Evolutionary conservation across 331 rosid genomes (phyloP).

Genomic region (Ulmus americana): DNA sequence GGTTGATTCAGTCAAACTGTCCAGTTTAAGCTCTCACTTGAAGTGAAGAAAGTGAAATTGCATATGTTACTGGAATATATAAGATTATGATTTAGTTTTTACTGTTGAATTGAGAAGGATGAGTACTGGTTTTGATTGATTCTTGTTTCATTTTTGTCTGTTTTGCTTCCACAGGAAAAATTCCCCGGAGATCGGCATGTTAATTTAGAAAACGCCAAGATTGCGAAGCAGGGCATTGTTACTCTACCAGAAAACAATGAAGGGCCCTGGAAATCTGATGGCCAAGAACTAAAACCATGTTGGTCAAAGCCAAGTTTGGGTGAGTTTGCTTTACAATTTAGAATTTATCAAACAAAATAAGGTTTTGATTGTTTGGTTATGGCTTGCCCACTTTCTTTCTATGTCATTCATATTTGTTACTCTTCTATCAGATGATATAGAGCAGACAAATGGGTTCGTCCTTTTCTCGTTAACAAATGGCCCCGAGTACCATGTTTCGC

Average conservation of each 20-base stretch:
- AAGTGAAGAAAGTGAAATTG: neutral
- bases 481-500: constrained; percentile 90
- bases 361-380: constrained; percentile 2
- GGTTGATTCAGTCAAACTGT: no score
- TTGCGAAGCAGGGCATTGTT: constrained; percentile 28
- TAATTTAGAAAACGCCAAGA: constrained; percentile 37
- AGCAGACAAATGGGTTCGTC: constrained; percentile 70
- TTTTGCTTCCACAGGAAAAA: constrained; percentile 45
- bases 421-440: constrained; percentile 51
- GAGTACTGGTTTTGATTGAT: constrained; percentile 1
- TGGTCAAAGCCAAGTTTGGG: constrained; percentile 71
- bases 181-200: constrained; percentile 64
- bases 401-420: constrained; percentile 13
- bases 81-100: constrained; percentile 6
- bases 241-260: constrained; percentile 38
- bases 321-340: constrained; percentile 22
- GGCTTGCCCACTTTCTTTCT: neutral
- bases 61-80: neutral
- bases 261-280: constrained; percentile 59
- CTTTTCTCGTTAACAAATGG: constrained; percentile 85
- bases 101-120: neutral
- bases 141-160: constrained; percentile 1
- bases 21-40: neutral
- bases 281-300: constrained; percentile 61
- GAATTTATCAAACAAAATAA: neutral